These are phyloP conservation scores for Anthracocystis panici-leucophaei DNA, from an alignment of 1,284 basidiomycete genomes.

Conservation along the genomic window DNA sequence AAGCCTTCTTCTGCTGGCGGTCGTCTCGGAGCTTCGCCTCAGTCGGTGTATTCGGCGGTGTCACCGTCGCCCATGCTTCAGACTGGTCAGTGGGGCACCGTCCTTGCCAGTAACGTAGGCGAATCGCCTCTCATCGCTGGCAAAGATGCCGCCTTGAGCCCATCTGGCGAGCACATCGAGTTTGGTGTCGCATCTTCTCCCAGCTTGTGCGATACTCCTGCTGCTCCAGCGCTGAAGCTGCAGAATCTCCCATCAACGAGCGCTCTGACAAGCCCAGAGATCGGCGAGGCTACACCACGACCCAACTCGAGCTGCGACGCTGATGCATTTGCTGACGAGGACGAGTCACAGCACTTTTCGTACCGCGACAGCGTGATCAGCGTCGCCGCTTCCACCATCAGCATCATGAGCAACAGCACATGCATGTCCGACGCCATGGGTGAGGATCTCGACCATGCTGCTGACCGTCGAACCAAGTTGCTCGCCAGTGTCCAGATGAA, in stretches of 20 bases:
- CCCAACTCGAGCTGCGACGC: constrained; percentile 17
- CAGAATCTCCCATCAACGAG: constrained; percentile 7
- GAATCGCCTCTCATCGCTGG: constrained; percentile 25
- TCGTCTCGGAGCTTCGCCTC: constrained; percentile 35
- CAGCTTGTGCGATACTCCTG: constrained; percentile 13
- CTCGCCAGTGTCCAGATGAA: constrained; percentile 52
- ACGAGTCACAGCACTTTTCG: constrained; percentile 25
- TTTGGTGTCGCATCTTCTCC: constrained; percentile 19
- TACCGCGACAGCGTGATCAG: constrained; percentile 50
- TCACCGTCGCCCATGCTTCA: constrained; percentile 50
- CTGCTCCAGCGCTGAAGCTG: constrained; percentile 5
- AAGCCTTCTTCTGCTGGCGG: constrained; percentile 38
- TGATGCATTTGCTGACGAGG: constrained; percentile 18
- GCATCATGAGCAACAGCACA: constrained; percentile 53
- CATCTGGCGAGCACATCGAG: constrained; percentile 31
- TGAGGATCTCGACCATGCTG: constrained; percentile 43
- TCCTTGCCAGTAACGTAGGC: not conserved
- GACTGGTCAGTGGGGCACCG: constrained; percentile 25
- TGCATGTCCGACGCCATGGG: constrained; percentile 49
- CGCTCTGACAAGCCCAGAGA: constrained; percentile 13
- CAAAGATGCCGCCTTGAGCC: constrained; percentile 7
- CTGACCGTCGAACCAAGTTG: constrained; percentile 44
- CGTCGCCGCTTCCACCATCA: constrained; percentile 52
- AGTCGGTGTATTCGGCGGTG: constrained; percentile 16
- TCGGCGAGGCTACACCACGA: constrained; percentile 29